A percentile compares a stretch with the other conserved stretches of the same genome.
These are phyloP conservation scores for Physocladia obscura DNA, from an alignment of 192 early-diverging fungal species.

Conservation along the genomic window DNA sequence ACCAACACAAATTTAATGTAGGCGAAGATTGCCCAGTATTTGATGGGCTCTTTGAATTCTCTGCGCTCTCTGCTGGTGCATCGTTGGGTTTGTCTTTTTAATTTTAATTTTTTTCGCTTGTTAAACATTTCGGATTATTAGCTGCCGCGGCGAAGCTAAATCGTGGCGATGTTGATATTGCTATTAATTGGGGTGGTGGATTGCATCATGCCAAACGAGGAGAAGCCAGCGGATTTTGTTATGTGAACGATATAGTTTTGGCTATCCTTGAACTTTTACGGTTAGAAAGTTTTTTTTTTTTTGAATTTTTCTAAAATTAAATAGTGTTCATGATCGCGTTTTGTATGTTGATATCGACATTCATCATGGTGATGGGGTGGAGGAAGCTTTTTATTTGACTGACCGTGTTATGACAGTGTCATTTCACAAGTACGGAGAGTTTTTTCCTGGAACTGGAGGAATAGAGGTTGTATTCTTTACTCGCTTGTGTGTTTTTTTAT, in stretches of 20 bases:
- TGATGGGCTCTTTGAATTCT: slow-evolving; percentile 96
- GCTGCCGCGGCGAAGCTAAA: slow-evolving; percentile 86
- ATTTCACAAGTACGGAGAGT: slow-evolving; percentile 94
- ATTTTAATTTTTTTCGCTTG: neutral
- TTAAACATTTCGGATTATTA: slow-evolving; percentile 14
- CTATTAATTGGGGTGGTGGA: slow-evolving; percentile 98
- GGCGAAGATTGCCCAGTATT: slow-evolving; percentile 98
- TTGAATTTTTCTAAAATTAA: neutral
- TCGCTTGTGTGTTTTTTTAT: neutral
- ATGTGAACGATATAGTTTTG: slow-evolving; percentile 93
- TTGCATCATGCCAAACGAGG: slow-evolving; percentile 87
- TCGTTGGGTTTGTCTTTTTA: slow-evolving; percentile 12
- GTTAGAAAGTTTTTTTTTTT: slow-evolving; percentile 32
- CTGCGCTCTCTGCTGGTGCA: slow-evolving; percentile 80
- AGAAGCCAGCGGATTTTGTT: slow-evolving; percentile 96
- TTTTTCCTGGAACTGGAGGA: slow-evolving; percentile 96
- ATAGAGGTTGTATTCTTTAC: slow-evolving; percentile 59
- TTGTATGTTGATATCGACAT: slow-evolving; percentile 97
- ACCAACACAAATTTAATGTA: slow-evolving; percentile 69
- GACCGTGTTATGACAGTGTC: slow-evolving; percentile 94
- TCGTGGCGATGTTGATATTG: slow-evolving; percentile 79
- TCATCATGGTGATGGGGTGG: slow-evolving; percentile 98
- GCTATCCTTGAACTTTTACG: slow-evolving; percentile 84
- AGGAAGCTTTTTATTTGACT: slow-evolving; percentile 91
- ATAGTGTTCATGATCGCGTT: slow-evolving; percentile 68